A percentile compares a stretch with the other conserved stretches of the same genome.
Conservation (phyloP, 768 basidiomycete species). For the Trametes maxima region DNA sequence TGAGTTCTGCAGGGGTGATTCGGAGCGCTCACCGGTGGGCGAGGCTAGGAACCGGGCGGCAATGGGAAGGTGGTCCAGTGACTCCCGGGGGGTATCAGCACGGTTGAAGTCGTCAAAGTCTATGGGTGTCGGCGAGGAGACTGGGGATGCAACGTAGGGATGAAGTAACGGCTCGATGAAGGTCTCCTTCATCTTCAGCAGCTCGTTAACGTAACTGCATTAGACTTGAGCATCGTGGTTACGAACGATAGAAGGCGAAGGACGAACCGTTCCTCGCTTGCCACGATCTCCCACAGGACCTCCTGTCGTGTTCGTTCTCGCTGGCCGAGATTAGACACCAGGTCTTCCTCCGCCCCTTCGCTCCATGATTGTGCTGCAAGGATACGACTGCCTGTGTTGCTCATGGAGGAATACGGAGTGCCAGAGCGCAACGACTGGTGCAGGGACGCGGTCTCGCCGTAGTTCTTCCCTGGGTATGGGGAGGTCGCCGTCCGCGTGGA, state of each 20-base stretch:
- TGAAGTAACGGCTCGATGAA: constrained; percentile 91
- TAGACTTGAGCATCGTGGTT: constrained; percentile 20
- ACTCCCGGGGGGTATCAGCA: constrained; percentile 66
- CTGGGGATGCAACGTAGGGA: constrained; percentile 61
- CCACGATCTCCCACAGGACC: constrained; percentile 95
- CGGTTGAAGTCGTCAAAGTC: constrained; percentile 72
- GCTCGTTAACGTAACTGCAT: constrained; percentile 86
- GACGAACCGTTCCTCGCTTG: constrained; percentile 88
- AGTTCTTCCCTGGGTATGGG: constrained; percentile 57
- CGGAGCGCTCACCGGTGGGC: constrained; percentile 49
- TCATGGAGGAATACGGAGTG: constrained; percentile 83
- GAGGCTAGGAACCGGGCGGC: constrained; percentile 86
- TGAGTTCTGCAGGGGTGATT: constrained; percentile 45
- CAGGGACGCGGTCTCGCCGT: constrained; percentile 52
- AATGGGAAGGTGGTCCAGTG: constrained; percentile 78
- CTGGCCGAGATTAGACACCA: constrained; percentile 90
- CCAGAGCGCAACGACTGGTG: constrained; percentile 73
- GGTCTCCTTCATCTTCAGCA: constrained; percentile 89
- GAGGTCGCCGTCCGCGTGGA: constrained; percentile 65
- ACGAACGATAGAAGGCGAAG: not conserved
- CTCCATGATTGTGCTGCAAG: constrained; percentile 86
- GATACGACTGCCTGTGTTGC: constrained; percentile 66
- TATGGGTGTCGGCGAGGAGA: constrained; percentile 56
- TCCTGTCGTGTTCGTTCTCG: constrained; percentile 95
- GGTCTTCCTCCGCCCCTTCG: constrained; percentile 91